A percentile compares a stretch with the other conserved stretches of the same genome.
Conservation (phyloP, 2,329 filamentous ascomycete species). For the Elsinoe necatrix region DNA sequence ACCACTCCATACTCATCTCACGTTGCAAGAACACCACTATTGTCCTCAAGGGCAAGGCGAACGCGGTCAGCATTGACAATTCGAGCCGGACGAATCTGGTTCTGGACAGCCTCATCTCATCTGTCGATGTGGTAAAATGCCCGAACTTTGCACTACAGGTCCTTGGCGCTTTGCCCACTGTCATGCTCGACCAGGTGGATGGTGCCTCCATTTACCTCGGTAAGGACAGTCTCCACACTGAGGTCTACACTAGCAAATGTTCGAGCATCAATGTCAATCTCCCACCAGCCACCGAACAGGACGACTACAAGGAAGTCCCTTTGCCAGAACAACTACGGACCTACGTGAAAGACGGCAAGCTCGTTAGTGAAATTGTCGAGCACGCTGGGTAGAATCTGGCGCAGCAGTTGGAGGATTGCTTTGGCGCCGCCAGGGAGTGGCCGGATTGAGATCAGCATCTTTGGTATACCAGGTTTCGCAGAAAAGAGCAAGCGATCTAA, state of each 20-base stretch:
- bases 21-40: constrained; percentile 87
- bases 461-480: background rate
- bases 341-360: constrained; percentile 64
- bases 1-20: constrained; percentile 85
- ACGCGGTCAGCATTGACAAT: constrained; percentile 94
- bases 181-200: constrained; percentile 89
- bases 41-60: constrained; percentile 85
- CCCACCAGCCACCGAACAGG: constrained; percentile 57
- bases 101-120: constrained; percentile 80
- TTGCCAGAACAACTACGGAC: constrained; percentile 85
- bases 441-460: constrained; percentile 6
- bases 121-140: constrained; percentile 91
- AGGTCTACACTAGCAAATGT: constrained; percentile 85
- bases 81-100: constrained; percentile 74
- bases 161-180: constrained; percentile 72
- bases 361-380: constrained; percentile 91
- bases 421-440: background rate
- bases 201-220: constrained; percentile 80
- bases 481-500: background rate
- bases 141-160: constrained; percentile 83
- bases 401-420: background rate
- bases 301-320: constrained; percentile 79
- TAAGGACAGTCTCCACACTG: constrained; percentile 66
- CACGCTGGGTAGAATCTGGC: constrained; percentile 61
- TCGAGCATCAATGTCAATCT: constrained; percentile 81